Evolutionary conservation across 1,139 yeast species (phyloP), one percentile per base, ranked within the genome.

Genomic region (Taphrina communis): DNA sequence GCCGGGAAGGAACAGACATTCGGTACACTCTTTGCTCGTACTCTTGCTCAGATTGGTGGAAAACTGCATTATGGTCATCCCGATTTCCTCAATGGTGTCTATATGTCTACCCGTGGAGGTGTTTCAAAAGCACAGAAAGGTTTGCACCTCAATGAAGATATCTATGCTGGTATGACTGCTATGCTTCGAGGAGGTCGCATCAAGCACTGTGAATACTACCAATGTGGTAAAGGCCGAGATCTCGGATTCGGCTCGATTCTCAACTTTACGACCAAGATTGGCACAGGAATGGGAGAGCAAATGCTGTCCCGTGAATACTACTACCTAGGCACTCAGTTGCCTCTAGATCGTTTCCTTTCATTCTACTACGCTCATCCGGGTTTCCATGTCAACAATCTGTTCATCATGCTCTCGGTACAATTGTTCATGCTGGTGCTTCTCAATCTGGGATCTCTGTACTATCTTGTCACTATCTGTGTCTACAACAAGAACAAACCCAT

Each of bases 221-320:
- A 94, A 82, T 94, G 99, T 87, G 99, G 99, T 89, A 94, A 94
- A 82, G 99, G 99, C 82, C 92, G 99, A 88, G 99, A 94, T 88
- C 87, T 94, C 83, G 99, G 99, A 82, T 94, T 94, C 81, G 97
- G 97, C 73, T 93, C 99, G 53, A 92, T 94, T 85, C 86, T 94
- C 84, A 94, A 94, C 82, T 94, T 94, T 87, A 94, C 98, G 48
- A 94, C 99, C 72, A 94, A 94, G 85, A 94, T 94, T 87, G 99
- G 99, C 84, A 97, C 98, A 77, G 99, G 99, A 89, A 94, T 94
- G 99, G 99, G 99, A 82, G 99, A 94, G 82, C 99, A 94, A 82
- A 93, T 94, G 95, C 84, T 94, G 78, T 92, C 97, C 70, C 90
- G 99, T 83, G 99, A 94, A 81, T 94, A 94, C 83, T 94, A 93